These are phyloP conservation scores for Agaricus subrufescens DNA, from an alignment of 768 basidiomycete genomes.

Conservation along the genomic window DNA sequence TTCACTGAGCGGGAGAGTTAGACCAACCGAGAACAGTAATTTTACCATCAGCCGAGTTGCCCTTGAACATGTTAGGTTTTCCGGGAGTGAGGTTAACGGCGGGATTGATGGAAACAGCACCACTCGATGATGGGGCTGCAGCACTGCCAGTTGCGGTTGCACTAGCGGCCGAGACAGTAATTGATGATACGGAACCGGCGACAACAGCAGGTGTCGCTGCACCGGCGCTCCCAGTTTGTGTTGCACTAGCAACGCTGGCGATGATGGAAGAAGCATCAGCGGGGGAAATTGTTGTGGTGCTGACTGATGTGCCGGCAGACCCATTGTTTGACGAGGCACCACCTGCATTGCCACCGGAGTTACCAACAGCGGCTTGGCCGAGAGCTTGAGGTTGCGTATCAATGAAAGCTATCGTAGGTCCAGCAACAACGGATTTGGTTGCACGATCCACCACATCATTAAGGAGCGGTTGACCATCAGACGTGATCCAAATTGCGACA, in stretches of 20 bases:
- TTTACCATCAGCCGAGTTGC: constrained; percentile 34
- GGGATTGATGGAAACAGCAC: constrained; percentile 15
- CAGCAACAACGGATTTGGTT: constrained; percentile 55
- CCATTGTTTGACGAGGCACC: constrained; percentile 23
- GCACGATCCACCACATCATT: constrained; percentile 58
- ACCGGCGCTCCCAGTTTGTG: constrained; percentile 19
- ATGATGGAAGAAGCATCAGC: constrained; percentile 33
- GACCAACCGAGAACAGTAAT: constrained; percentile 46
- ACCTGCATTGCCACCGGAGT: constrained; percentile 11
- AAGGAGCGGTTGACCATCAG: constrained; percentile 54
- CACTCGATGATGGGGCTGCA: constrained; percentile 17
- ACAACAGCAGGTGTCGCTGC: constrained; percentile 17
- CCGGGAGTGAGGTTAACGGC: constrained; percentile 19
- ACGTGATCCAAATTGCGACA: constrained; percentile 68
- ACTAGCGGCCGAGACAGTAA: constrained; percentile 24
- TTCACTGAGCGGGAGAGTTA: constrained; percentile 1
- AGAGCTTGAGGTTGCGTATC: constrained; percentile 54
- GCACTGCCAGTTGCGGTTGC: constrained; percentile 19
- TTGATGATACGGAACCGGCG: constrained; percentile 18
- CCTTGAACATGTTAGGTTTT: constrained; percentile 37
- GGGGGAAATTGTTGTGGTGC: constrained; percentile 25
- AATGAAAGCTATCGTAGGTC: constrained; percentile 66
- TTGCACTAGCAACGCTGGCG: constrained; percentile 15
- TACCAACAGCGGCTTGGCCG: constrained; percentile 35
- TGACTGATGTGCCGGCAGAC: constrained; percentile 16